These are phyloP conservation scores for Auricularia sp. DNA, from an alignment of 768 basidiomycete genomes.

Conservation along the genomic window DNA sequence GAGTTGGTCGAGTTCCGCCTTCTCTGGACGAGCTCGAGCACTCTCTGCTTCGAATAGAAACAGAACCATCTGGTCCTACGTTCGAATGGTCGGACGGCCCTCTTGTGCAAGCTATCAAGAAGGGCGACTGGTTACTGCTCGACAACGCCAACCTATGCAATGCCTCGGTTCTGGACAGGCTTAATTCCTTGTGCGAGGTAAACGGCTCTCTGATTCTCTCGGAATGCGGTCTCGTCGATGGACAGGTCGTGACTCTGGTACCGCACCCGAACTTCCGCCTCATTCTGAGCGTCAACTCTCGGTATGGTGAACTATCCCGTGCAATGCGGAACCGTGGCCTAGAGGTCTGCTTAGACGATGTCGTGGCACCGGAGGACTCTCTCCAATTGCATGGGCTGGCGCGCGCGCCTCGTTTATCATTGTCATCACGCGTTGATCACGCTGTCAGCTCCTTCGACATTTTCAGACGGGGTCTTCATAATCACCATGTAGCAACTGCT, in stretches of 20 bases:
- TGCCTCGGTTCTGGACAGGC: constrained; percentile 88
- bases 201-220: constrained; percentile 75
- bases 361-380: neutral
- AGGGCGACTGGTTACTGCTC: constrained; percentile 82
- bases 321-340: constrained; percentile 98
- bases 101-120: constrained; percentile 72
- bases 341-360: constrained; percentile 51
- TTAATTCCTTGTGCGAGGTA: constrained; percentile 91
- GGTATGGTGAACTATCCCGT: constrained; percentile 85
- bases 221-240: constrained; percentile 79
- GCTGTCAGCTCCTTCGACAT: neutral
- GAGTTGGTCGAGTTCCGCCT: too few relatives aligned
- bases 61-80: neutral
- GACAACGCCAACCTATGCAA: constrained; percentile 93
- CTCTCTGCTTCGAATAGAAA: too few relatives aligned
- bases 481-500: too few relatives aligned
- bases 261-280: constrained; percentile 88
- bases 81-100: constrained; percentile 98
- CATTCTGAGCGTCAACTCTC: constrained; percentile 89
- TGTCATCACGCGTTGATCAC: neutral
- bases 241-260: constrained; percentile 57
- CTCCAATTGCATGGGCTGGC: neutral
- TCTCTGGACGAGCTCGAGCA: too few relatives aligned
- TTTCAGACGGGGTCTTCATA: neutral
- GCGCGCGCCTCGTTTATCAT: neutral